Conservation (phyloP, 345 rosid genomes). For the Anastatica hierochuntica region DNA sequence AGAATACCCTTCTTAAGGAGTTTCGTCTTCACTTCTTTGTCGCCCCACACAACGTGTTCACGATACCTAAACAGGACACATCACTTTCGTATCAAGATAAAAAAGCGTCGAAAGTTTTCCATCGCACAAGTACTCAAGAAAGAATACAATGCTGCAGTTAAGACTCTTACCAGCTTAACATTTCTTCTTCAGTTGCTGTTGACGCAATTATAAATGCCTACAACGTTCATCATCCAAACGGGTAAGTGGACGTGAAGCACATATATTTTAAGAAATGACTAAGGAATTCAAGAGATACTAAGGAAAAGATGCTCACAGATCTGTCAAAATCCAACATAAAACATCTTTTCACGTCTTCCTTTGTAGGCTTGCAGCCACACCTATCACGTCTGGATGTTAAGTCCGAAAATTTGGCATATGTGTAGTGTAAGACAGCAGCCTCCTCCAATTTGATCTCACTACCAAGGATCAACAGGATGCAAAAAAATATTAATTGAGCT, state of each 20-base stretch:
- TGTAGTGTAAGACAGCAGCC: constrained; percentile 90
- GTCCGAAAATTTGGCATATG: constrained; percentile 88
- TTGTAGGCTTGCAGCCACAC: constrained; percentile 97
- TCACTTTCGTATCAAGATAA: background rate
- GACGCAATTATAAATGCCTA: constrained; percentile 99
- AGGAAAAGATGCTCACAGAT: constrained; percentile 57
- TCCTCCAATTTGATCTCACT: constrained; percentile 91
- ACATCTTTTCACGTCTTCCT: constrained; percentile 95
- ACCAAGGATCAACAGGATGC: constrained; percentile 1
- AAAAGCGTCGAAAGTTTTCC: background rate
- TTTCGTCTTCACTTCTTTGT: constrained; percentile 62
- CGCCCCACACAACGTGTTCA: constrained; percentile 86
- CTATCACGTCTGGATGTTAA: constrained; percentile 87
- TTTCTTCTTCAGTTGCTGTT: constrained; percentile 87
- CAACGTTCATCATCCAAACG: constrained; percentile 15
- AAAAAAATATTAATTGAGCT: too few relatives aligned
- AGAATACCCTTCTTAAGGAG: constrained; percentile 78
- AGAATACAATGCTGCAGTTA: background rate
- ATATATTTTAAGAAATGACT: background rate
- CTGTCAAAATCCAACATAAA: constrained; percentile 96
- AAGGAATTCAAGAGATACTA: too few relatives aligned
- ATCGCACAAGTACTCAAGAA: background rate
- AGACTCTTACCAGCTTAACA: constrained; percentile 67
- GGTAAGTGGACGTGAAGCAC: background rate
- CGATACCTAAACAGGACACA: constrained; percentile 48